Base-by-base conservation (phyloP, 75 land plant species). In the Sequoia sempervirens region DNA sequence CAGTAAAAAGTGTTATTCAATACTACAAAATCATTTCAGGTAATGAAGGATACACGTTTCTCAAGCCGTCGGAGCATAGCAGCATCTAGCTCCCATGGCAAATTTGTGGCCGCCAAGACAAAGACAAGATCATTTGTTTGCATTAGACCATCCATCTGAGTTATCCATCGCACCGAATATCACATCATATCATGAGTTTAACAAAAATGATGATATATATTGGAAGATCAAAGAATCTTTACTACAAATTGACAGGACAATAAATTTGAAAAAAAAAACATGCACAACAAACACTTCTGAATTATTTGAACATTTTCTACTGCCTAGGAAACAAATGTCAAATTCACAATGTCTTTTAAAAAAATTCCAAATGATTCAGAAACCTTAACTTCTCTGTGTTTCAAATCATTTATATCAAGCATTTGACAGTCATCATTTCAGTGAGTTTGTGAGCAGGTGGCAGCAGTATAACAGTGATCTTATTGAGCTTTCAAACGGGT, bases 51-150 rank as follows among this genome's bases (percentile, higher is more conserved):
- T 93, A 96, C 98, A 17, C 98, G 89, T 85, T 98, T 98, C 83
- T 98, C 99, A 86, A 98, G 98, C 11, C 98, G 92, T 12, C 99
- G 91, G 34, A 98, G 94, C 99, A 98, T 94, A 64, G 99, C 99
- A 68, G 92, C 94, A 92, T 98, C 99, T 38, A 98, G 85, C 72
- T 98, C 99, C 98, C 99, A 98, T 8, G 99, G 99, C 34, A 98
- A 81, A 81, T 98, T 98, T 70, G 99, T 98, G 72, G 99, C 99
- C 3, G 98, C 99, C 83, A 98, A 81, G 30, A 98, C 96, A 93
- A 96, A 98, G 15, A 98, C 98, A 41, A 98, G 91, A 52, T 98
- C 98, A 88, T 96, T 85, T 53, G 98, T 84, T 83, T 84, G 80
- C 56, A 88, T 96, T 84, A 98, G 84, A 75, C 98, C 98, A 90